These are phyloP conservation scores for Fomitopsis palustris DNA, from an alignment of 1,284 basidiomycete genomes.

Conservation along the genomic window DNA sequence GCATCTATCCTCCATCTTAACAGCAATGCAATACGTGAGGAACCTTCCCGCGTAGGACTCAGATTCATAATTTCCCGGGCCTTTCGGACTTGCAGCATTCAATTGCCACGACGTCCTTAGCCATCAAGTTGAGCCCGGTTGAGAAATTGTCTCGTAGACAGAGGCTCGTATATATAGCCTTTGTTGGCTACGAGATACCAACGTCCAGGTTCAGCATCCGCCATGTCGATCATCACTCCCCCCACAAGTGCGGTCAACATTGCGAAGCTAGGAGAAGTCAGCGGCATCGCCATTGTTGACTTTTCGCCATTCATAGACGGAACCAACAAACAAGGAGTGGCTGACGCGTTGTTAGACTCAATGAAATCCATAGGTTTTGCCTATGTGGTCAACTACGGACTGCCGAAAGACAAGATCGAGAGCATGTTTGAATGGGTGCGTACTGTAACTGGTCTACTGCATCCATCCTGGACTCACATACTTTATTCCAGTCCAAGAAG, in stretches of 20 bases:
- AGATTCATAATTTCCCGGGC: no score
- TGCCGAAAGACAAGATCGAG: constrained; percentile 36
- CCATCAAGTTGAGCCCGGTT: no score
- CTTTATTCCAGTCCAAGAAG: constrained; percentile 36
- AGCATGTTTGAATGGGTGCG: neutral
- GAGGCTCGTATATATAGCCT: no score
- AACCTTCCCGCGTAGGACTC: no score
- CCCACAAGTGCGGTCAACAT: neutral
- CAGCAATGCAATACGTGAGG: no score
- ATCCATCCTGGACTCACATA: neutral
- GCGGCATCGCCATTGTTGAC: constrained; percentile 10
- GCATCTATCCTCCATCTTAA: no score
- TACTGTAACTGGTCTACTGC: neutral
- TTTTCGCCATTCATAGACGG: constrained; percentile 17
- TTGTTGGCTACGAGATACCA: no score
- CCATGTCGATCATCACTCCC: neutral
- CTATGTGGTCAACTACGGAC: constrained; percentile 32
- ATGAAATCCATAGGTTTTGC: constrained; percentile 29
- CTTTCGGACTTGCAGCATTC: no score
- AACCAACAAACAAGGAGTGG: constrained; percentile 13
- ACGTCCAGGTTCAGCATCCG: no score
- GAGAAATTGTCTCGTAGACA: no score
- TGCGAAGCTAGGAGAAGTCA: neutral
- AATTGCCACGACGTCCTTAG: no score
- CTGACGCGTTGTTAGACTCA: constrained; percentile 17